Evolutionary conservation across 1,284 basidiomycete species (phyloP).

Genomic region (Puccinia hordei): DNA sequence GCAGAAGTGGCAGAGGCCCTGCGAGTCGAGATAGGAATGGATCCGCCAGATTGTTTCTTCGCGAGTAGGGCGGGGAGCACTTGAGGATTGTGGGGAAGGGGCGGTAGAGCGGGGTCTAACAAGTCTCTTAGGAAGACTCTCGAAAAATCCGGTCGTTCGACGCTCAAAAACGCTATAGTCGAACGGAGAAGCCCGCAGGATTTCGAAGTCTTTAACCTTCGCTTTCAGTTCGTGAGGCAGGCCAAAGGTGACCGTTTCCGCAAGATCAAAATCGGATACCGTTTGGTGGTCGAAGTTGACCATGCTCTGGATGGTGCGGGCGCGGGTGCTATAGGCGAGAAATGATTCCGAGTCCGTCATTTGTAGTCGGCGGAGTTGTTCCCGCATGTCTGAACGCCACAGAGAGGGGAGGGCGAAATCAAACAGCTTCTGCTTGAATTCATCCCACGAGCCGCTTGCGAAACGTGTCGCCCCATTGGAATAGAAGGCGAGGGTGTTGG

Average conservation of each 20-base stretch:
- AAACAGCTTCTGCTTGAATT: background rate
- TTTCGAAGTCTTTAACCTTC: background rate
- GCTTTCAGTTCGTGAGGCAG: background rate
- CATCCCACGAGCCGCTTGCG: background rate
- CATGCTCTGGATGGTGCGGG: background rate
- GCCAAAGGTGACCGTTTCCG: background rate
- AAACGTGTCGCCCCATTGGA: background rate
- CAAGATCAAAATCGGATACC: background rate
- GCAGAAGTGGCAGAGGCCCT: constrained; percentile 14
- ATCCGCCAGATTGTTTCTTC: constrained; percentile 2
- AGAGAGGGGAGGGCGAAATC: background rate
- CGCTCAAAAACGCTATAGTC: background rate
- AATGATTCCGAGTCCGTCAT: background rate
- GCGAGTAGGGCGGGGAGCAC: background rate
- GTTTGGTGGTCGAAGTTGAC: background rate
- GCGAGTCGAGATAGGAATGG: constrained; percentile 11
- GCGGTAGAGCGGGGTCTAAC: too few species aligned
- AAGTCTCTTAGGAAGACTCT: too few species aligned
- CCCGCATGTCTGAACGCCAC: background rate
- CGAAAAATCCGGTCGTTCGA: background rate
- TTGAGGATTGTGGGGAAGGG: too few species aligned
- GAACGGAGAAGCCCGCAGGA: background rate
- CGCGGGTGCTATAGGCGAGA: constrained; percentile 12
- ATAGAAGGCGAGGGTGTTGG: constrained; percentile 13
- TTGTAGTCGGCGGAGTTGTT: background rate